Evolutionary conservation across 2,329 filamentous ascomycete genomes (phyloP).

Genomic region (Pestalotiopsis sp.): DNA sequence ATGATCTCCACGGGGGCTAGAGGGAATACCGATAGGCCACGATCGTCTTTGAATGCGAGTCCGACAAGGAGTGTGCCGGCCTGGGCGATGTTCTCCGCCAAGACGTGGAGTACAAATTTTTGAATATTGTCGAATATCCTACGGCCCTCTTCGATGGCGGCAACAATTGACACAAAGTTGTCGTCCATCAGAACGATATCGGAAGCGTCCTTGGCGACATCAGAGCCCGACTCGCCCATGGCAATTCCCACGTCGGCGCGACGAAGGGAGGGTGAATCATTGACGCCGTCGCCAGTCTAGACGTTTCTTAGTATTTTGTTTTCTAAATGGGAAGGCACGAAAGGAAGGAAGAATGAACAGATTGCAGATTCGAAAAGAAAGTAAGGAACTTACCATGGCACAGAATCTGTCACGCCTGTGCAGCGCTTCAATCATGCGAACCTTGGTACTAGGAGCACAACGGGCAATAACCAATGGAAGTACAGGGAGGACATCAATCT

Average conservation of each 20-base stretch:
- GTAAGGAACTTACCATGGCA: slow-evolving; percentile 42
- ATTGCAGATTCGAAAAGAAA: too few relatives aligned
- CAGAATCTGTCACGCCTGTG: slow-evolving; percentile 43
- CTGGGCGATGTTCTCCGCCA: slow-evolving; percentile 71
- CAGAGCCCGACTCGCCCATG: slow-evolving; percentile 44
- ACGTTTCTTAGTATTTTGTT: not conserved
- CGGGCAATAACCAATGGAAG: slow-evolving; percentile 69
- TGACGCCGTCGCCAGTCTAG: slow-evolving; percentile 69
- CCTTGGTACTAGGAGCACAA: slow-evolving; percentile 70
- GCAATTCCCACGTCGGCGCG: slow-evolving; percentile 71
- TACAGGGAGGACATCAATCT: slow-evolving; percentile 64
- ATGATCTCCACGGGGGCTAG: slow-evolving; percentile 75
- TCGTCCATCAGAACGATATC: slow-evolving; percentile 72
- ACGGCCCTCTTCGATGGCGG: slow-evolving; percentile 70
- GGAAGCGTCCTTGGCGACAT: slow-evolving; percentile 56
- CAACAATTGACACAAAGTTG: slow-evolving; percentile 72
- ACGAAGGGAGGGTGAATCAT: slow-evolving; percentile 71
- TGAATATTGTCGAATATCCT: slow-evolving; percentile 76
- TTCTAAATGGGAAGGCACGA: too few relatives aligned
- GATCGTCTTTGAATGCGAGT: slow-evolving; percentile 68
- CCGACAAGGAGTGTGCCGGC: slow-evolving; percentile 70
- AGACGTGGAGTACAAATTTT: slow-evolving; percentile 70
- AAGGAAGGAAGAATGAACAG: too few relatives aligned
- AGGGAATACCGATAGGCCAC: slow-evolving; percentile 69
- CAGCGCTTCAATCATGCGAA: slow-evolving; percentile 66